phyloP scores from a whole-genome alignment of 2,329 filamentous ascomycete species.

The Colletotrichum noveboracense region DNA sequence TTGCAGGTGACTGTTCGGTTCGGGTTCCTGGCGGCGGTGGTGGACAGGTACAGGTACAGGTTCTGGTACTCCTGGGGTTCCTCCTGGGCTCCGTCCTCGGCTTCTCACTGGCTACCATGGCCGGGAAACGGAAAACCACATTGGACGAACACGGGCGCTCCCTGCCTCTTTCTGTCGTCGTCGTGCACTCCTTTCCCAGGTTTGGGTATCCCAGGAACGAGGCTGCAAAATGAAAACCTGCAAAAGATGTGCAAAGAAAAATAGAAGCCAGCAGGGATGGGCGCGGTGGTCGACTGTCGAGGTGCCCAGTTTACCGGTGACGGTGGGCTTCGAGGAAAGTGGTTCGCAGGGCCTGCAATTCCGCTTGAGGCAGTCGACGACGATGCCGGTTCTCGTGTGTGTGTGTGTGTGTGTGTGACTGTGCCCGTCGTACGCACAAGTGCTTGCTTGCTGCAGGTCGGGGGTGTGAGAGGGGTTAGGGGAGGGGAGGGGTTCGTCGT shows the following conservation, averaged over 20 bases:
- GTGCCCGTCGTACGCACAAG: background rate
- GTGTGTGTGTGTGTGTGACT: background rate
- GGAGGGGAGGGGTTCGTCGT: background rate
- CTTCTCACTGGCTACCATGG: slow-evolving; percentile 17
- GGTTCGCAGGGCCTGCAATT: slow-evolving; percentile 5
- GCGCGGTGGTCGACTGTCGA: background rate
- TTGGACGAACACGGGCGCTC: slow-evolving; percentile 8
- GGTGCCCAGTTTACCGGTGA: slow-evolving; percentile 3
- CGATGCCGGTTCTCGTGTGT: slow-evolving; percentile 3
- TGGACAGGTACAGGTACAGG: background rate
- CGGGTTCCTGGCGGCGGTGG: background rate
- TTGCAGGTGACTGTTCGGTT: background rate
- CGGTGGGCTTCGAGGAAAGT: background rate
- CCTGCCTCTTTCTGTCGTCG: background rate
- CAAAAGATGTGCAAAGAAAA: background rate
- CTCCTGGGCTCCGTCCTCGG: background rate
- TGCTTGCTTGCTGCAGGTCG: background rate
- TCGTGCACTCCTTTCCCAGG: background rate
- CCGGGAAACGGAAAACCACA: slow-evolving; percentile 12
- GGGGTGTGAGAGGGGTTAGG: background rate
- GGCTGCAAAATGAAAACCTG: background rate
- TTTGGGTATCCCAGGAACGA: background rate
- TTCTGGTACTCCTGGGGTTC: background rate
- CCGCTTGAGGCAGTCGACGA: slow-evolving; percentile 6
- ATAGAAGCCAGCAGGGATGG: background rate